Evolutionary conservation across 164 flowering plant species (phyloP).

Genomic region (Magnolia kwangsiensis): DNA sequence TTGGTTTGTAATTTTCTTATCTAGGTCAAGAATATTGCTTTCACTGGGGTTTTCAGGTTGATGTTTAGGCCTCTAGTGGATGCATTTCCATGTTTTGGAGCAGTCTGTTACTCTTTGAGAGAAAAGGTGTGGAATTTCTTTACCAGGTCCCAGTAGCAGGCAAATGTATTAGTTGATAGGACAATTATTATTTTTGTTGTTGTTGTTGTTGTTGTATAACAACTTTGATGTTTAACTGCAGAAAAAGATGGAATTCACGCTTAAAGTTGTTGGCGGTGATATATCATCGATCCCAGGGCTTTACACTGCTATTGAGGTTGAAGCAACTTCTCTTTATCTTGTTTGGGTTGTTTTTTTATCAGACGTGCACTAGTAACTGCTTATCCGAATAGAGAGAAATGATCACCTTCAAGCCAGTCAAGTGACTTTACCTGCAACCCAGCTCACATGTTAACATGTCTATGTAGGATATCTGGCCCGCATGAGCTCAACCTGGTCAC

Average conservation of each 20-base stretch:
- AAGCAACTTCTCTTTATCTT: slow-evolving; percentile 9
- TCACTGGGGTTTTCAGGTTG: slow-evolving; percentile 95
- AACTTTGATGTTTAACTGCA: slow-evolving; percentile 32
- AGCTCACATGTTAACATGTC: neutral
- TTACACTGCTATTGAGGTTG: slow-evolving; percentile 83
- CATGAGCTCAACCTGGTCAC: no score
- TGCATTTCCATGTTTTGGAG: slow-evolving; percentile 96
- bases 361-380: neutral
- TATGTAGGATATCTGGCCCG: neutral
- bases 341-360: neutral
- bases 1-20: slow-evolving; percentile 4
- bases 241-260: slow-evolving; percentile 91
- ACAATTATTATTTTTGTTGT: no score
- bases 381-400: neutral
- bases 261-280: slow-evolving; percentile 93
- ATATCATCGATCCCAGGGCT: slow-evolving; percentile 86
- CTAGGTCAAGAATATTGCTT: slow-evolving; percentile 88
- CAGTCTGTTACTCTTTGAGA: slow-evolving; percentile 78
- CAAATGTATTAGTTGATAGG: neutral
- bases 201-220: neutral
- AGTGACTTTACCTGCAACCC: neutral
- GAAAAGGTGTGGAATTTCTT: slow-evolving; percentile 54
- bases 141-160: neutral
- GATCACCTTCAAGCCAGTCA: neutral
- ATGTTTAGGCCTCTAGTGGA: slow-evolving; percentile 89